phyloP scores from a whole-genome alignment of 2,329 filamentous ascomycete species.

The Cadophora malorum region DNA sequence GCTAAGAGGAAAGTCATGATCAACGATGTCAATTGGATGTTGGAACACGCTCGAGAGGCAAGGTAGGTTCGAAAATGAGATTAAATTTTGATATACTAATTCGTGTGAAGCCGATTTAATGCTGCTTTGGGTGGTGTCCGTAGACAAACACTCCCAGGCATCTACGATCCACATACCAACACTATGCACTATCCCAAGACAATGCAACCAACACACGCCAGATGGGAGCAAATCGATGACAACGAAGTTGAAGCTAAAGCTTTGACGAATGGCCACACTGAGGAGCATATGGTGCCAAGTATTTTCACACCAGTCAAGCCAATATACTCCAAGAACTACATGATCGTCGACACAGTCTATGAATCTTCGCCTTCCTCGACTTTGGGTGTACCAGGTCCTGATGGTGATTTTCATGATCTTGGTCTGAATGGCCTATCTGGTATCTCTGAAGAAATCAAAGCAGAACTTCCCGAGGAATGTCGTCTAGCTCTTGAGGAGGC shows the following conservation, averaged over 20 bases:
- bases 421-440: slow-evolving; percentile 63
- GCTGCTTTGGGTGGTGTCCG: slow-evolving; percentile 72
- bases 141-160: slow-evolving; percentile 68
- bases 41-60: slow-evolving; percentile 90
- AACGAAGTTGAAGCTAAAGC: slow-evolving; percentile 34
- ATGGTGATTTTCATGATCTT: slow-evolving; percentile 56
- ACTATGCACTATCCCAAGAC: slow-evolving; percentile 83
- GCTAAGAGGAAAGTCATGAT: slow-evolving; percentile 89
- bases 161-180: slow-evolving; percentile 96
- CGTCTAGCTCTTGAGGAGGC: slow-evolving; percentile 74
- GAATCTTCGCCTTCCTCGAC: slow-evolving; percentile 60
- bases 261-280: slow-evolving; percentile 30
- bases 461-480: slow-evolving; percentile 73
- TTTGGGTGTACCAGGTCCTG: slow-evolving; percentile 64
- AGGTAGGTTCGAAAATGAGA: slow-evolving; percentile 62
- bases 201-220: slow-evolving; percentile 88
- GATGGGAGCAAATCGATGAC: slow-evolving; percentile 74
- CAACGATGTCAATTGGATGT: slow-evolving; percentile 95
- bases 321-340: slow-evolving; percentile 64
- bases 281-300: slow-evolving; percentile 40
- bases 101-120: slow-evolving; percentile 77
- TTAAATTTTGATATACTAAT: neutral
- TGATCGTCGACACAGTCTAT: slow-evolving; percentile 66
- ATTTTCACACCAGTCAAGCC: slow-evolving; percentile 62
- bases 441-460: slow-evolving; percentile 68